Evolutionary conservation across 1,139 yeast species (phyloP), one percentile per base, ranked within the genome.

Genomic region (Hemisphaericaspora xylofermentans): DNA sequence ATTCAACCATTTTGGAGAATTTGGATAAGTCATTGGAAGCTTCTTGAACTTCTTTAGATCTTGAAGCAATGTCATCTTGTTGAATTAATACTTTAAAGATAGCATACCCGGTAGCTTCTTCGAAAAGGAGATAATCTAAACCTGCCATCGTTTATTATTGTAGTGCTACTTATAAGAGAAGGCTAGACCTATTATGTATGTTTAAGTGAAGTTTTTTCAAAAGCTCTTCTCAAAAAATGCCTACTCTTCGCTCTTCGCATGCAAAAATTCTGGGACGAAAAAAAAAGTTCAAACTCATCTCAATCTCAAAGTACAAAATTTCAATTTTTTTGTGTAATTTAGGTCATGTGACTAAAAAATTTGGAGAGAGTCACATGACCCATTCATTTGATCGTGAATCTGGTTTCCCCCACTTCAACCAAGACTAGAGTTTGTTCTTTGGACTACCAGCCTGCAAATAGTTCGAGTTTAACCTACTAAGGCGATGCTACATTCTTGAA

Each of bases 41-140:
- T 57, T 83, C 84, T 73, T 93, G 98, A 33, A 94, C 98, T 69
- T 94, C 98, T 66, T 85, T 83, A 70, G 87, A 76, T 64, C 94
- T 82, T 37, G 95, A 79, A 41, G 97, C 95, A 53, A 93, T 81
- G 62, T 88, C 93, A 71, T 94, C 98, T 60, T 93, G 96, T 71
- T 89, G 96, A 54, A 88, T 76, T 57, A 84, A 80, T 47, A 93
- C 98, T 70, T 93, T 88, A 82, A 91, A 93, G 60, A 93, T 78
- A 54, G 96, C 98, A 68, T 93, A 93, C 53, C 99, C 99, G 43
- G 98, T 89, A 48, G 98, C 96, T 76, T 93, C 98, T 77, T 93
- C 99, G 66, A 86, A 93, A 62, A 93, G 85, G 68, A 93, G 82
- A 72, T 82, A 93, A 70, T 93, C 96, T 68, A 89, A 79, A 58